phyloP scores from a whole-genome alignment of 495 filamentous ascomycete genomes.

The Hyaloscypha finlandica region DNA sequence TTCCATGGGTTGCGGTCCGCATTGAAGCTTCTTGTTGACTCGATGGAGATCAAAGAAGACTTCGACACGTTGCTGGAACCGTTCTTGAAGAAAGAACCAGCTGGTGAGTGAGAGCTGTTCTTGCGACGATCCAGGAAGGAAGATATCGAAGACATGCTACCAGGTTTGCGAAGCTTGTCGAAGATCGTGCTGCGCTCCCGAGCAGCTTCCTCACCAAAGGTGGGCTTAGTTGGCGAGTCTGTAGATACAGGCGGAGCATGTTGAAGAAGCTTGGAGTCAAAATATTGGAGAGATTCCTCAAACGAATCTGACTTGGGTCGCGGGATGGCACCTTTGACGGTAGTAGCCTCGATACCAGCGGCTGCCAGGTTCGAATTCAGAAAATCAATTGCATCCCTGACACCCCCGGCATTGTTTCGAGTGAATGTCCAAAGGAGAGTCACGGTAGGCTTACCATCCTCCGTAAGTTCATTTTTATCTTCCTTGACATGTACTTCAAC shows the following conservation, averaged over 20 bases:
- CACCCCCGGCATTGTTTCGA: conserved; percentile 92
- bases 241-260: conserved; percentile 79
- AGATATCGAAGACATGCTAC: conserved; percentile 88
- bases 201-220: conserved; percentile 73
- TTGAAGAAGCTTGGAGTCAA: conserved; percentile 93
- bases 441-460: conserved; percentile 53
- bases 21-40: conserved; percentile 80
- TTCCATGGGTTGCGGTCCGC: conserved; percentile 97
- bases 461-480: conserved; percentile 52
- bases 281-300: conserved; percentile 93
- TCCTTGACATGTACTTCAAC: conserved; percentile 75
- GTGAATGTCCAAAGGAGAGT: conserved; percentile 72
- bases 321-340: conserved; percentile 90
- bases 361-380: conserved; percentile 79
- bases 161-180: conserved; percentile 86
- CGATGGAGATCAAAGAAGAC: conserved; percentile 89
- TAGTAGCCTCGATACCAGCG: conserved; percentile 78
- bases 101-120: conserved; percentile 82
- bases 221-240: conserved; percentile 79
- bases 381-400: conserved; percentile 96
- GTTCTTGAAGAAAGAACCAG: conserved; percentile 83
- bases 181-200: conserved; percentile 82
- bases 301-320: conserved; percentile 98
- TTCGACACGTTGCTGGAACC: conserved; percentile 93
- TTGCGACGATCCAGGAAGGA: conserved; percentile 89